phyloP scores from a whole-genome alignment of 1,284 basidiomycete genomes.

The Ustilago shanxiensis region DNA sequence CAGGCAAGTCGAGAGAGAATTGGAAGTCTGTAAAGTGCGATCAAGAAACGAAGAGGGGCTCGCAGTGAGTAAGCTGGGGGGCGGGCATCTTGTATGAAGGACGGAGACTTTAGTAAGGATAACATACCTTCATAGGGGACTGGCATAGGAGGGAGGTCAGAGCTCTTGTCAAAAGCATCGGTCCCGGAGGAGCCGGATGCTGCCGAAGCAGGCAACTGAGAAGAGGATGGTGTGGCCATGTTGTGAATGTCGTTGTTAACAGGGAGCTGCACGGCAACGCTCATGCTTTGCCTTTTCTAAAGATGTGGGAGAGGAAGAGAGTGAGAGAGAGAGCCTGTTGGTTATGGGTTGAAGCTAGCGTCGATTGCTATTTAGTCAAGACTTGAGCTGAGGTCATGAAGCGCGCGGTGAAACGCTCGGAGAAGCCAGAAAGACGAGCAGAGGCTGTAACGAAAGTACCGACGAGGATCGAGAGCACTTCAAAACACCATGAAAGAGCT shows the following conservation, averaged over 20 bases:
- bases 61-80: not conserved
- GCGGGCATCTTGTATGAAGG: not conserved
- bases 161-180: conserved; percentile 23
- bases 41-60: not conserved
- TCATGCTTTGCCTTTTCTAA: conserved; percentile 37
- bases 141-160: conserved; percentile 63
- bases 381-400: not conserved
- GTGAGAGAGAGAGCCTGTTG: not conserved
- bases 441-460: not conserved
- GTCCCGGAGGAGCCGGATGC: conserved; percentile 16
- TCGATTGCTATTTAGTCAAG: not conserved
- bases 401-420: not conserved
- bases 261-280: conserved; percentile 48
- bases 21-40: conserved; percentile 52
- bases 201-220: conserved; percentile 12
- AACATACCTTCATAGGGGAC: conserved; percentile 63
- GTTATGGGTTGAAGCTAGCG: not conserved
- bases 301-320: not conserved
- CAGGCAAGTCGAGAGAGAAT: conserved; percentile 60
- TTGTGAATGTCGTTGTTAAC: conserved; percentile 25
- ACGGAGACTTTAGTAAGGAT: not conserved
- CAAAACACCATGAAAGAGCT: too few relatives aligned
- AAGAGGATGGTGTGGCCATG: conserved; percentile 29
- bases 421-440: not conserved
- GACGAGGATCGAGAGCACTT: too few relatives aligned